Evolutionary conservation across 495 filamentous ascomycete genomes (phyloP), one percentile per base, ranked within the genome.

Genomic region (Neurospora hispaniola): DNA sequence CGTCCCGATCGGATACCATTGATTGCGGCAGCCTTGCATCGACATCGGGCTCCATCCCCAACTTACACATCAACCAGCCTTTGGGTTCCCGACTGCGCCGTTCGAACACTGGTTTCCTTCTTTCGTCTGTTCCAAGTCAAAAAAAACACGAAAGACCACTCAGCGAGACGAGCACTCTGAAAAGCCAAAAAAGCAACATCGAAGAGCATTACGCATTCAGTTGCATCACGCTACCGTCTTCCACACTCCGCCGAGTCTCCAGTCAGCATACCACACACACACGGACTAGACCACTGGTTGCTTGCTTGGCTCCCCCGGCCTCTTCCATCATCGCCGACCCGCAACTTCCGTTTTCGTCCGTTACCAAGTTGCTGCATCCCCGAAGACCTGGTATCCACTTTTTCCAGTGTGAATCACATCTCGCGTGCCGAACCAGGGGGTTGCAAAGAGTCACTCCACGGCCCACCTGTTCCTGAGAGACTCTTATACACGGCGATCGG

Each of bases 401-500:
- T 69, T 54, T 14, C 5, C 42, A 70, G 59, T 73, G 78, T 79
- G 77, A 77, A 74, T 81, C 80, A 79, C 78, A 74, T 72, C 74
- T 75, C 73, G 73, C 76, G 75, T 76, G 73, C 71, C 72, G 78
- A 80, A 80, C 78, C 81, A 79, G 82, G 81, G 44, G 81, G 81
- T 80, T 79, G 75, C 27, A 82, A 80, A 82, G 83, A 84, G 83
- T 82, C 79, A 84, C 81, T 83, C 82, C 82, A 84, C 79, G 77
- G 74, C 79, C 82, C 79, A 74, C 83, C 80, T 82, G 77, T 83
- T 81, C 82, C 77, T 75, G 74, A 62, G 74, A 81, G 70, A 75
- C 75, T 73, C 69, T 75, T 74, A 39, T 54, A 71, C 74, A 80
- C 76, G 74, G 78, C 78, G 76, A 74, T 70, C 71, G 73, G 73